Evolutionary conservation across 441 rosid species (phyloP), one percentile per base, ranked within the genome.

Genomic region (Populus tomentosa): DNA sequence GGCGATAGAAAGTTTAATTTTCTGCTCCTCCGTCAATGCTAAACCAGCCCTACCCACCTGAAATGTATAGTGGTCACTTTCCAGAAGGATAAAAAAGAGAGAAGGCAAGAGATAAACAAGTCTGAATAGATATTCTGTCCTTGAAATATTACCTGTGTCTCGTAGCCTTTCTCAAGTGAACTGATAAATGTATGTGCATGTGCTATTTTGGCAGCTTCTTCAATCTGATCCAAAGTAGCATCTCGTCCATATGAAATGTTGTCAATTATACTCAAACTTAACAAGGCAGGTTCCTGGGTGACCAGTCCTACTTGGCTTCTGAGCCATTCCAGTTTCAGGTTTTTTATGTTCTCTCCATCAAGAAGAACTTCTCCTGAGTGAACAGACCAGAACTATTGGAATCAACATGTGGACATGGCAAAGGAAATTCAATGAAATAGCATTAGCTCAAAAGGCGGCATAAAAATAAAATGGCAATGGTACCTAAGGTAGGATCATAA

Each of bases 401-500:
- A 80, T 73, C 71, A 13, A 71, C 73, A 73, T 74, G 68, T 65
- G 46, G 59, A 76, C 32, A 70, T 64, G 61, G 72, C 83, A 53
- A 75, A 71, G 71, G 61, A 64, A n/a, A 28, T 68, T 66, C 70
- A 72, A 69, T n/a, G 63, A 68, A 53, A 65, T 35, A 40, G 68
- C 42, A 56, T 38, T 40, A 30, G 69, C 38, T 66, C 71, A 73
- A 67, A 73, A 78, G 67, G 56, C 24, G 78, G 67, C 63, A 32
- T 7, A 69, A 64, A 24, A 21, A 71, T 70, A 67, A 40, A 30
- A 79, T 42, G 63, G 71, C 30, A 78, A 80, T 64, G 77, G 63
- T 89, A 96, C 98, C 99, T 88, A 96, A 85, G 66, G 98, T 96
- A 77, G 99, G 99, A 87, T 94, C 99, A 87, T 96, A 96, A 86